Conservation (phyloP, 2,329 filamentous ascomycete genomes). For the Davidsoniella australis region DNA sequence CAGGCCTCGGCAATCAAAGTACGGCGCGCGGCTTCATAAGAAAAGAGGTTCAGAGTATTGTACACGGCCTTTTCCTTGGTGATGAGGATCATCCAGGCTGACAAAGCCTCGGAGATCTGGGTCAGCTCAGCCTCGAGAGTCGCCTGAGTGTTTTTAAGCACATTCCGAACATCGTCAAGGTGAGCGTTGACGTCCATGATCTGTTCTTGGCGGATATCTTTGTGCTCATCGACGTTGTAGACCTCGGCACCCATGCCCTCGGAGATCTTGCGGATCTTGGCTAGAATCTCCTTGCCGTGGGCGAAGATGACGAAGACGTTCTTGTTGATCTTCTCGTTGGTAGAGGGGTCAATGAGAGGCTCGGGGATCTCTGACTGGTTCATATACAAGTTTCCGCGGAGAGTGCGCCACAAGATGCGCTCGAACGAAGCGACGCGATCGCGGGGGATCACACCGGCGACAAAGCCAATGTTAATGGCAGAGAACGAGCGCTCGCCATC, state of each 20-base stretch:
- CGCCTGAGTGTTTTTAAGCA: constrained; percentile 85
- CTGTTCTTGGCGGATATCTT: constrained; percentile 85
- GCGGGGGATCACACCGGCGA: constrained; percentile 84
- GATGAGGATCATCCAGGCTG: constrained; percentile 93
- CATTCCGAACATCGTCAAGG: constrained; percentile 76
- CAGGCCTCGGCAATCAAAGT: constrained; percentile 95
- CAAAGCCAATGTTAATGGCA: constrained; percentile 97
- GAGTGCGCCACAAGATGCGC: constrained; percentile 89
- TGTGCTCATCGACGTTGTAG: constrained; percentile 95
- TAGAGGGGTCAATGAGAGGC: constrained; percentile 75
- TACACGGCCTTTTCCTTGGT: constrained; percentile 98
- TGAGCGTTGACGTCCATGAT: constrained; percentile 94
- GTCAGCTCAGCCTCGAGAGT: constrained; percentile 85
- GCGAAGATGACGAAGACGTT: constrained; percentile 99
- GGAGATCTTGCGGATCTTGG: constrained; percentile 97
- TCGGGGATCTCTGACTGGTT: constrained; percentile 98
- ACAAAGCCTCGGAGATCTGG: constrained; percentile 81
- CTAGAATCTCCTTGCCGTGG: constrained; percentile 93
- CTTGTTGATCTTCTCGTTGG: constrained; percentile 84
- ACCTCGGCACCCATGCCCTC: constrained; percentile 92
- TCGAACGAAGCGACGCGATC: constrained; percentile 92
- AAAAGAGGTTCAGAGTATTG: constrained; percentile 87
- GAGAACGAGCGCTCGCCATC: constrained; percentile 78
- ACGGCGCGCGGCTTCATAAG: constrained; percentile 86
- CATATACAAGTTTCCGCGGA: constrained; percentile 98